These are phyloP conservation scores for Termitomyces sp. DNA, from an alignment of 768 basidiomycete species.

Conservation along the genomic window DNA sequence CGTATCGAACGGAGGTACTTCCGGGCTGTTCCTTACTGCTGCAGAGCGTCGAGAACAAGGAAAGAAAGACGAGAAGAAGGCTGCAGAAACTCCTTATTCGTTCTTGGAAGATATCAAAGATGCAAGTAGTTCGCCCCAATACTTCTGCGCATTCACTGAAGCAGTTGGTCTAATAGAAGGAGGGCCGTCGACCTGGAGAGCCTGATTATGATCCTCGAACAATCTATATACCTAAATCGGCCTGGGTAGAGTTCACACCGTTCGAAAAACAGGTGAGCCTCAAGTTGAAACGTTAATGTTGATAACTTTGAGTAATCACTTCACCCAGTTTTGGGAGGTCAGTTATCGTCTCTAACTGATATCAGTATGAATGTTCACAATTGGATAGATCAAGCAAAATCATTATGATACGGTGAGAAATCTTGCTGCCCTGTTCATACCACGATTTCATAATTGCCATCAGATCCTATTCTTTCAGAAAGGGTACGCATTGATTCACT, in stretches of 20 bases:
- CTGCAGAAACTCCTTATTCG: slow-evolving; percentile 68
- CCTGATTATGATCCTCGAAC: slow-evolving; percentile 91
- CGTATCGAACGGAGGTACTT: slow-evolving; percentile 17
- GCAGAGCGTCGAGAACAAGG: slow-evolving; percentile 75
- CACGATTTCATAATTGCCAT: slow-evolving; percentile 15
- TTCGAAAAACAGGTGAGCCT: slow-evolving; percentile 82
- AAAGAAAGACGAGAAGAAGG: slow-evolving; percentile 82
- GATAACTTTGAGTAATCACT: slow-evolving; percentile 3
- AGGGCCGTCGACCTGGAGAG: slow-evolving; percentile 72
- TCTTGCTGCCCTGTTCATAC: slow-evolving; percentile 4
- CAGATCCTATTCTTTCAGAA: slow-evolving; percentile 97
- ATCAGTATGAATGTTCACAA: not conserved
- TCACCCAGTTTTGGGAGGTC: slow-evolving; percentile 70
- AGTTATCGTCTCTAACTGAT: slow-evolving; percentile 18
- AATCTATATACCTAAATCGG: slow-evolving; percentile 68
- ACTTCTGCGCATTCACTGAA: not conserved
- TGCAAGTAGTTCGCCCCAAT: slow-evolving; percentile 37
- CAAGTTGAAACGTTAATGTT: not conserved
- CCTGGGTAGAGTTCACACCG: slow-evolving; percentile 85
- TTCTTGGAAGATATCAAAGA: slow-evolving; percentile 75
- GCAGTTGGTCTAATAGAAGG: slow-evolving; percentile 52
- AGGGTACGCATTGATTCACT: slow-evolving; percentile 49
- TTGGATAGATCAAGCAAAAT: slow-evolving; percentile 84
- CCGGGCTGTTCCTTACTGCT: slow-evolving; percentile 66
- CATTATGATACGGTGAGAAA: slow-evolving; percentile 85